Percentiles rank a stretch among this genome's conserved stretches.
phyloP scores from a whole-genome alignment of 345 rosid genomes.

The Geranium rotundifolium region DNA sequence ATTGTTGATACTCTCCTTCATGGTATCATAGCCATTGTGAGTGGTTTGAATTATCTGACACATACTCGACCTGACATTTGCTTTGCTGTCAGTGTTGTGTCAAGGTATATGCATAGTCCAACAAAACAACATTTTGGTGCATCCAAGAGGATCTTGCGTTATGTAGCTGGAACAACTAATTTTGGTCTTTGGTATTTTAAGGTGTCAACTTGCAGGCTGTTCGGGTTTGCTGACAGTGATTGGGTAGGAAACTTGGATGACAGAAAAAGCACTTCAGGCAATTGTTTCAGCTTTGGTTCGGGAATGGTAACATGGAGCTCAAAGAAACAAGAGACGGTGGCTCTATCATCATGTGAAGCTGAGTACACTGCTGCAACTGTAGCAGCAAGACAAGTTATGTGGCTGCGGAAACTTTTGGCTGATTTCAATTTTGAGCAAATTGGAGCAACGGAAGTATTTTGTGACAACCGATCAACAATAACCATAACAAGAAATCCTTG shows the following conservation, averaged over 20 bases:
- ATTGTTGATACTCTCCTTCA: too few relatives aligned
- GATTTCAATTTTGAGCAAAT: neutral
- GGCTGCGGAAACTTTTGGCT: neutral
- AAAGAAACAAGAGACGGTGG: neutral
- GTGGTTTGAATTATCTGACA: too few relatives aligned
- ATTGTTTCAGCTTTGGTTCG: conserved; percentile 2
- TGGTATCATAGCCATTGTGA: too few relatives aligned
- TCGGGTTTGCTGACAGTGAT: too few relatives aligned
- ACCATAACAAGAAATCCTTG: neutral
- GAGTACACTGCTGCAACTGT: neutral
- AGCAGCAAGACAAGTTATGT: conserved; percentile 1
- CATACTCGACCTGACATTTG: too few relatives aligned
- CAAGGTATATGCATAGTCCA: too few relatives aligned
- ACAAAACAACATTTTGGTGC: too few relatives aligned
- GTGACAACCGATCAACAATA: neutral
- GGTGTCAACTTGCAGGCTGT: too few relatives aligned
- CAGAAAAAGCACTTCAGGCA: conserved; percentile 1
- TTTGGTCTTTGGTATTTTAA: too few relatives aligned
- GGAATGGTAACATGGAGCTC: conserved; percentile 1
- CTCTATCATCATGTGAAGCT: neutral
- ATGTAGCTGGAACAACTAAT: too few relatives aligned
- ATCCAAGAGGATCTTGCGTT: too few relatives aligned
- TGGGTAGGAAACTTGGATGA: neutral
- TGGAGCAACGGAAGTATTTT: conserved; percentile 2
- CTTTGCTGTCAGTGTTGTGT: too few relatives aligned